Base-by-base conservation (phyloP, 2,329 filamentous ascomycete species). In the Massarina eburnea region DNA sequence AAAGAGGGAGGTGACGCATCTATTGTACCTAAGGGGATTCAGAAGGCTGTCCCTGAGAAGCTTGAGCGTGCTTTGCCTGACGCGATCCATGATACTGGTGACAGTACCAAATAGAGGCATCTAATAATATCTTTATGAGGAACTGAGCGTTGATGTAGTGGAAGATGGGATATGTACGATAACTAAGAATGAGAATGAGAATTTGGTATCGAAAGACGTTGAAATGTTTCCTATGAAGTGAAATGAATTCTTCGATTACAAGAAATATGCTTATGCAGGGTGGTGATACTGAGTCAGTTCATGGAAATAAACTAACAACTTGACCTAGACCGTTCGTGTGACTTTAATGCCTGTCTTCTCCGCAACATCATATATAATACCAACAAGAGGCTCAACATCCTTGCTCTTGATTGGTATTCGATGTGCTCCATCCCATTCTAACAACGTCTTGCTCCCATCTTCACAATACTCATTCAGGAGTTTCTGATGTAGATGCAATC, bases 351-450 rank as follows among this genome's bases (percentile, higher is more conserved):
- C 76, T n/a, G 75, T 75, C 53, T 75, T 67, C 54, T 71, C 72
- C 3, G 79, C 79, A 29, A 82, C 61, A 19, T 74, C 71, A 27
- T 83, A 65, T 22, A 84, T 79, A 38, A 76, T 73, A 9, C 73
- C 67, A 9, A 80, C 73, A 9, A 88, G 71, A 8, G 67, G 73
- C 39, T 80, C 74, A 3, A 91, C 85, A 66, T 91, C 87, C 22
- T 68, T 71, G 18, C 71, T 74, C 73, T 86, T 88, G 48, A 91
- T 77, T 2, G 87, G 85, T 39, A 92, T 74, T 5, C 88, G 73
- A 64, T 92, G 88, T 1, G 76, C 78, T 0, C 86, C 88, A 46
- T 88, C 79, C 88, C 88, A 91, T 65, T 90, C 84, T 1, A 91
- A 66, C 36, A 90, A 50, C 30, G 69, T 76, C 5, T 78, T 72